Percentiles rank a stretch among this genome's conserved stretches.
These are phyloP conservation scores for Prosopis cineraria DNA, from an alignment of 306 rosid species.

Conservation along the genomic window DNA sequence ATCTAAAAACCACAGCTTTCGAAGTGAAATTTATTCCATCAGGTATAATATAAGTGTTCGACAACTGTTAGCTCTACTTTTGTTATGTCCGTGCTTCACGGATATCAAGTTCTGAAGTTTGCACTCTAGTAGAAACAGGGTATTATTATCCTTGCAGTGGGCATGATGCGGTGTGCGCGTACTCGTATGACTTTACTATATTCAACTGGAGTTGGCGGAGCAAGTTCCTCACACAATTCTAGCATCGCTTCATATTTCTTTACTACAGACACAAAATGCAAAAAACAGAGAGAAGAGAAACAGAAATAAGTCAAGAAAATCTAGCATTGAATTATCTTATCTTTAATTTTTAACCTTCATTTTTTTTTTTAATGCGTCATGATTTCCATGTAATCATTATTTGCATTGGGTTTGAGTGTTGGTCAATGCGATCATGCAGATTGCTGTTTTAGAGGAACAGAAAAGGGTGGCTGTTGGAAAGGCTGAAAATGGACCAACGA, in stretches of 20 bases:
- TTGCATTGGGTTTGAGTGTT: conserved; percentile 19
- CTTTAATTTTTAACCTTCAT: background rate
- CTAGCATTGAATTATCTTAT: conserved; percentile 16
- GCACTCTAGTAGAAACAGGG: background rate
- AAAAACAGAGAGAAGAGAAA: background rate
- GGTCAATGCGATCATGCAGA: conserved; percentile 51
- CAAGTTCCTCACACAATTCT: conserved; percentile 1
- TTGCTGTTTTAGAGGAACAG: conserved; percentile 80
- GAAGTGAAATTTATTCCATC: background rate
- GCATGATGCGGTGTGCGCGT: conserved; percentile 12
- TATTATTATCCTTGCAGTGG: conserved; percentile 7
- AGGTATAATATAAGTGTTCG: background rate
- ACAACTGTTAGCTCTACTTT: background rate
- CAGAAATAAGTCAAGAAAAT: background rate
- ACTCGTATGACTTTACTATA: background rate
- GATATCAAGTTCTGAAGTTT: background rate
- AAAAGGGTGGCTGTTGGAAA: conserved; percentile 49
- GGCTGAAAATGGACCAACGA: conserved; percentile 40
- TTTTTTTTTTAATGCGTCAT: background rate
- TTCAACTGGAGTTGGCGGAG: conserved; percentile 15
- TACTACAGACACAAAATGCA: too few species aligned
- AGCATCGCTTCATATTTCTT: too few species aligned
- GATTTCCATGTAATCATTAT: background rate
- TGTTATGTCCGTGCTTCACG: background rate
- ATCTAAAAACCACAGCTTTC: too few species aligned